Evolutionary conservation across 306 rosid genomes (phyloP).

Genomic region (Quercus robur): DNA sequence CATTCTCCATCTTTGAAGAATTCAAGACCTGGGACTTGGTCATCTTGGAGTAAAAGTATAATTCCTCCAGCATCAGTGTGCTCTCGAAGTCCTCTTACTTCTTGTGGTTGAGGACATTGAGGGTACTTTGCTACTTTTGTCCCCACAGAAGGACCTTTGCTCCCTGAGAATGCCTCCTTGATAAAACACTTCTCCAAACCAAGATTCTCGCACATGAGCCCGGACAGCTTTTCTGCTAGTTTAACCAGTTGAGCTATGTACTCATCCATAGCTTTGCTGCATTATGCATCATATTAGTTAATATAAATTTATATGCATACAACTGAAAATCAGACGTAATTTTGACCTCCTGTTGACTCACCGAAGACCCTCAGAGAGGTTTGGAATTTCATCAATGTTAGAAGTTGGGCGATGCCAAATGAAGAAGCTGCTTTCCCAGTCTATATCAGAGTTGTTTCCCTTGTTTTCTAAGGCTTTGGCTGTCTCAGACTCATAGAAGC

Average conservation of each 20-base stretch:
- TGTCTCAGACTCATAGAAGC: slow-evolving; percentile 59
- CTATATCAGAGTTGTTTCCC: slow-evolving; percentile 32
- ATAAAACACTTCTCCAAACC: slow-evolving; percentile 54
- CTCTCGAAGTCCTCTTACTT: slow-evolving; percentile 80
- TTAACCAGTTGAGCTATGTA: slow-evolving; percentile 57
- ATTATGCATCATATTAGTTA: slow-evolving; percentile 6
- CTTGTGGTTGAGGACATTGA: slow-evolving; percentile 55
- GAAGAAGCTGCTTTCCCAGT: slow-evolving; percentile 88
- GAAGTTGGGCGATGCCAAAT: slow-evolving; percentile 75
- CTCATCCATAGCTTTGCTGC: slow-evolving; percentile 66
- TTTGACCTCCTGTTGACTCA: slow-evolving; percentile 25
- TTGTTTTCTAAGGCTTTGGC: slow-evolving; percentile 48
- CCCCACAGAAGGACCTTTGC: slow-evolving; percentile 63
- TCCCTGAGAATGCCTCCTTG: slow-evolving; percentile 54
- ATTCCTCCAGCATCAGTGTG: slow-evolving; percentile 97
- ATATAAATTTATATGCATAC: background rate
- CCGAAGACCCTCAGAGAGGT: slow-evolving; percentile 62
- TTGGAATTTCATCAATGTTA: slow-evolving; percentile 45
- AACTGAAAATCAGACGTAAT: background rate
- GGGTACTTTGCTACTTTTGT: slow-evolving; percentile 93
- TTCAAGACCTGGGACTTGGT: slow-evolving; percentile 71
- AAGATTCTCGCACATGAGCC: slow-evolving; percentile 72
- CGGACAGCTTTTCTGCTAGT: slow-evolving; percentile 70
- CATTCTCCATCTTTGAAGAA: slow-evolving; percentile 73
- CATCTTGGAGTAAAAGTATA: slow-evolving; percentile 86